Evolutionary conservation across 2,329 filamentous ascomycete genomes (phyloP), one percentile per base, ranked within the genome.

Genomic region (Neopestalotiopsis sp.): DNA sequence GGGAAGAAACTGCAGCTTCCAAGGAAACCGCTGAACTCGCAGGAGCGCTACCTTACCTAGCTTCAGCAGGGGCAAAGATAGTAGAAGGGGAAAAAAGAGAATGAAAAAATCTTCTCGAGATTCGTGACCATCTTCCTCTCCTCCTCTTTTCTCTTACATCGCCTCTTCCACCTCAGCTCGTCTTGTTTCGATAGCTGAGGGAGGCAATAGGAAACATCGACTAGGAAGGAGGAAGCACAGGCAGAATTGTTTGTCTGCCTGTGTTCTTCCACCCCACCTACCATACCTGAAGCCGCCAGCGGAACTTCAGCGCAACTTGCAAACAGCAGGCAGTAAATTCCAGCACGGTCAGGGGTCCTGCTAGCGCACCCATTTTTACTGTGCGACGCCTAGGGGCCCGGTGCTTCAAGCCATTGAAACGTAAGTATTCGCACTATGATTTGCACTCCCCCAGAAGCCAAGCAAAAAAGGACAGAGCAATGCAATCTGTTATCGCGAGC

Each of bases 11-110:
- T 60, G 65, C 65, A 67, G 56, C 52, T 67, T 67, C 65, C 65
- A 67, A 59, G 65, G 65, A 42, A 52, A 67, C 65, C 65, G 65
- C 65, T 67, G 65, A 32, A 20, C 52, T 49, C 56, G 65, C 65
- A 67, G 65, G 59, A 67, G 65, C 65, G 61, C 49, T 56, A 66
- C 34, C 62, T 20, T 52, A 49, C 56, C 45, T 32, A 62, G 59
- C 59, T 62, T 62, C 34, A 34, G 32, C 32, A 34, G n/a, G 59
- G 59, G 30, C 32, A 34, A 28, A 38, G 30, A 59, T 59, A 62
- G 34, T 38, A 38, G 34, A 38, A 7, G 10, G 34, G 10, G 2
- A 38, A 2, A 38, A 38, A 38, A 10, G 40, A 62, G 40, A 42
- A 14, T 62, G 58, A 38, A 62, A 62, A 62, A 42, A 14, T 62